Conservation (phyloP, 768 basidiomycete genomes). For the Leccinum ochraceum region DNA sequence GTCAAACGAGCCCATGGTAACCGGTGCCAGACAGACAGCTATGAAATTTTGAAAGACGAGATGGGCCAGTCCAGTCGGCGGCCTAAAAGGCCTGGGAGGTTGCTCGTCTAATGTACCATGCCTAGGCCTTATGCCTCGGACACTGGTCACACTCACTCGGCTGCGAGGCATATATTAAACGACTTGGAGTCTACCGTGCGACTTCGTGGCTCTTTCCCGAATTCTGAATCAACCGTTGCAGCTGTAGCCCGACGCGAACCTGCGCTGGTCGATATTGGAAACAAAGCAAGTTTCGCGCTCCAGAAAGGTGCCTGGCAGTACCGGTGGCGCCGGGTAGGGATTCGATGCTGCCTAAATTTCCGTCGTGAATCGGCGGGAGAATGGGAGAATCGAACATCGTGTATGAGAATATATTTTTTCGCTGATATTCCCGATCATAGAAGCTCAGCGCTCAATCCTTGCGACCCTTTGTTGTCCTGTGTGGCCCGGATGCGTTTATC, state of each 20-base stretch:
- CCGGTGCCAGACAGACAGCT: background rate
- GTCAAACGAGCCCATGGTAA: background rate
- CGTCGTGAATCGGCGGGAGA: background rate
- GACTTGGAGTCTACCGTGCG: background rate
- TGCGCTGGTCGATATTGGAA: background rate
- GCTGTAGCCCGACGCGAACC: background rate
- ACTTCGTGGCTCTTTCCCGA: background rate
- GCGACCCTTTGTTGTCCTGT: background rate
- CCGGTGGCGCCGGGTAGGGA: background rate
- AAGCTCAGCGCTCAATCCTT: background rate
- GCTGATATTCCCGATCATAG: background rate
- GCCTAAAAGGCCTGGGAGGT: no score
- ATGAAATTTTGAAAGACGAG: background rate
- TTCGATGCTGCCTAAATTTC: background rate
- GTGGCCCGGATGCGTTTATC: background rate
- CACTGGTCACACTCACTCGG: background rate
- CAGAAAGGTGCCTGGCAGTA: background rate
- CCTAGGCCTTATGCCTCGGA: background rate
- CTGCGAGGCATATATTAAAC: background rate
- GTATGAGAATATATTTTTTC: background rate
- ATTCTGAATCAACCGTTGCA: background rate
- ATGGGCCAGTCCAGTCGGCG: no score
- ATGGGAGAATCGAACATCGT: background rate
- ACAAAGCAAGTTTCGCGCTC: background rate
- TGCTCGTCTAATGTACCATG: background rate